phyloP scores from a whole-genome alignment of 495 filamentous ascomycete species.

The Podospora conica region DNA sequence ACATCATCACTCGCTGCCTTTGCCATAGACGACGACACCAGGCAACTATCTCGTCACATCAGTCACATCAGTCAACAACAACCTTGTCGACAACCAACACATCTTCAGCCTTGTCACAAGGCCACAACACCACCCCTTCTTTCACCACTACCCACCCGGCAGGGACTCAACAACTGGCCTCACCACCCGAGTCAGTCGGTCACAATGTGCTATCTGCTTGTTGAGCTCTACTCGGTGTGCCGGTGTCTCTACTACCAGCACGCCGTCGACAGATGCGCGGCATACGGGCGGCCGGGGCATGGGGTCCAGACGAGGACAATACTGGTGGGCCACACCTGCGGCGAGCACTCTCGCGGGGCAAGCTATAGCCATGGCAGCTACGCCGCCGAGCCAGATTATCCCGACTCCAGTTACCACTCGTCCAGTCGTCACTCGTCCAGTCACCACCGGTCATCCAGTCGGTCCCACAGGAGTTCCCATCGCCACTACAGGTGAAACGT shows the following conservation, averaged over 20 bases:
- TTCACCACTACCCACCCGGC: neutral
- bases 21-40: neutral
- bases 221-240: constrained; percentile 78
- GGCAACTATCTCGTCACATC: neutral
- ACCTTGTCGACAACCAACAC: neutral
- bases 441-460: constrained; percentile 8
- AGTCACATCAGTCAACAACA: neutral
- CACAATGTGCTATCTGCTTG: constrained; percentile 67
- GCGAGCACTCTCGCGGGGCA: constrained; percentile 28
- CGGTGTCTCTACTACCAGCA: constrained; percentile 80
- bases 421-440: neutral
- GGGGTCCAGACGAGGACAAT: constrained; percentile 67
- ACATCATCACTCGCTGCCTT: neutral
- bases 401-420: constrained; percentile 48
- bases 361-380: constrained; percentile 17
- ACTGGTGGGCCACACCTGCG: constrained; percentile 72
- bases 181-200: constrained; percentile 8
- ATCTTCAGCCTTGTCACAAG: constrained; percentile 5
- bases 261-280: constrained; percentile 68
- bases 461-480: constrained; percentile 39
- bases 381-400: constrained; percentile 31
- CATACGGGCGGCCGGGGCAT: constrained; percentile 66
- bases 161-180: neutral
- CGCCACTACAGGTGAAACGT: constrained; percentile 45
- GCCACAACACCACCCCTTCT: neutral